phyloP scores from a whole-genome alignment of 164 flowering plant genomes.

The Liriodendron chinense region DNA sequence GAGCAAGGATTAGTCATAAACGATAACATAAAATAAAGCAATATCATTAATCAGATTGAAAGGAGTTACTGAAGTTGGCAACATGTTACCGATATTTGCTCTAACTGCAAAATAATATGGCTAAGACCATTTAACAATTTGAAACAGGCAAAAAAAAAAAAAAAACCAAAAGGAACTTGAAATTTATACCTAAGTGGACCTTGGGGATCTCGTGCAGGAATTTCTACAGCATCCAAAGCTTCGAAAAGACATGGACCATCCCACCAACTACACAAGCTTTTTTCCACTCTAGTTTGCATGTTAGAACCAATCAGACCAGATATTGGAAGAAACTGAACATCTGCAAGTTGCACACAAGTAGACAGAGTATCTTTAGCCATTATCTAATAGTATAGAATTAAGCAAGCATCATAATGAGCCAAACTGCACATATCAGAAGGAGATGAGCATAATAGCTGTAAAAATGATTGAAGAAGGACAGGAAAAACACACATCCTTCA shows the following conservation, averaged over 20 bases:
- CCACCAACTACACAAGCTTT: conserved; percentile 80
- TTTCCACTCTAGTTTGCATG: conserved; percentile 72
- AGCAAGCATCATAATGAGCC: neutral
- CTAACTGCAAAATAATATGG: too few species aligned
- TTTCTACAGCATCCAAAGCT: conserved; percentile 77
- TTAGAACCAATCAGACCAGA: conserved; percentile 86
- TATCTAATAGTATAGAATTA: neutral
- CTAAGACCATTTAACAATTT: too few species aligned
- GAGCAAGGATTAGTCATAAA: too few species aligned
- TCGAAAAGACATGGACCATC: conserved; percentile 95
- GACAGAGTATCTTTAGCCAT: neutral
- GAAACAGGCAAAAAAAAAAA: neutral
- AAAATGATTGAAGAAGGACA: too few species aligned
- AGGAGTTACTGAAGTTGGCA: too few species aligned
- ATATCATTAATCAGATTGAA: too few species aligned
- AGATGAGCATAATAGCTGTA: too few species aligned
- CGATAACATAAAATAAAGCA: too few species aligned
- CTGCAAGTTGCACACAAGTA: conserved; percentile 35
- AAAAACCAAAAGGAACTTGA: neutral
- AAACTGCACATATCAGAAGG: neutral
- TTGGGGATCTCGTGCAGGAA: conserved; percentile 81
- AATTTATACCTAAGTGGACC: conserved; percentile 77
- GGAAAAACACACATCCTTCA: too few species aligned
- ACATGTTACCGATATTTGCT: too few species aligned
- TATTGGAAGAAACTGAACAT: conserved; percentile 86